phyloP scores from a whole-genome alignment of 192 early-diverging fungal genomes.

The Cetraspora pellucida region DNA sequence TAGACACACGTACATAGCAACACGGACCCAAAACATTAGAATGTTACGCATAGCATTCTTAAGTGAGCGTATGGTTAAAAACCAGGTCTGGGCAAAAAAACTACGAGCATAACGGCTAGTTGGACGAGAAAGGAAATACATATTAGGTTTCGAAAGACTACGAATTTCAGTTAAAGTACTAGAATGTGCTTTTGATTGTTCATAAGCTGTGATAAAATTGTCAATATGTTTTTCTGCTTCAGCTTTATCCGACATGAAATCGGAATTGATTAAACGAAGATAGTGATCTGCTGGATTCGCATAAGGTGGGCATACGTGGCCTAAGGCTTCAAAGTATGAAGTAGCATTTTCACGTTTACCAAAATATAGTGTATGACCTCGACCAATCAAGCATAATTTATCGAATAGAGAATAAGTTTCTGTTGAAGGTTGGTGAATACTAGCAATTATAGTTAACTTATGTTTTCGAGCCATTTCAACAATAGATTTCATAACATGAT shows the following conservation, averaged over 20 bases:
- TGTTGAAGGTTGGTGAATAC: constrained; percentile 55
- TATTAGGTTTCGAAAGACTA: no score
- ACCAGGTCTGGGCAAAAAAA: not conserved
- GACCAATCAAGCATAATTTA: constrained; percentile 41
- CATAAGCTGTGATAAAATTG: not conserved
- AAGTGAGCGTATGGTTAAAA: not conserved
- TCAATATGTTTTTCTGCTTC: constrained; percentile 8
- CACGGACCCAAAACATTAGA: constrained; percentile 21
- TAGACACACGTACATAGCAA: constrained; percentile 19
- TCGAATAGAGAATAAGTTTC: constrained; percentile 53
- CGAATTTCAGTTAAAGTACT: no score
- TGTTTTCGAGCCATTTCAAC: constrained; percentile 49
- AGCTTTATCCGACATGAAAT: constrained; percentile 18
- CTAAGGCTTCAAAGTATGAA: constrained; percentile 42
- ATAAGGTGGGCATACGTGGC: constrained; percentile 40
- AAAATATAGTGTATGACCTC: constrained; percentile 45
- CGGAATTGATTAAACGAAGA: constrained; percentile 37
- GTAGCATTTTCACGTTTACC: constrained; percentile 40
- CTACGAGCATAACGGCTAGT: not conserved
- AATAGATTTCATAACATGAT: constrained; percentile 68
- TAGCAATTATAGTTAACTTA: constrained; percentile 52
- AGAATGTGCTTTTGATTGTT: not conserved
- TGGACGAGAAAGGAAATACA: no score
- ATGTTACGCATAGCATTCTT: constrained; percentile 13
- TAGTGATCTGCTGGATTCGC: constrained; percentile 48